Base-by-base conservation (phyloP, 805 yeast genomes). In the Candida railenensis region DNA sequence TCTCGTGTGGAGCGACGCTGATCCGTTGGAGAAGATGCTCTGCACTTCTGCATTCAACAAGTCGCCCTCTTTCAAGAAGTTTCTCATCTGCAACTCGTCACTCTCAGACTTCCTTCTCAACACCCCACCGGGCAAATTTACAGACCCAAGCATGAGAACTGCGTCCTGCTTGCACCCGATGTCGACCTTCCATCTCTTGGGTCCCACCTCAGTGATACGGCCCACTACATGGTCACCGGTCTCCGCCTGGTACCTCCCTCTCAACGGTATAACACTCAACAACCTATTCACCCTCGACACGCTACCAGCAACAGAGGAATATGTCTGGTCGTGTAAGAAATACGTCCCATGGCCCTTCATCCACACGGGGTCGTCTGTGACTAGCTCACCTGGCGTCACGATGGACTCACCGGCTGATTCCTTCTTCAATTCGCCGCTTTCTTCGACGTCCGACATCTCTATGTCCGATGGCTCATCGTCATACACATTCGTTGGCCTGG, bases 331-430 rank as follows among this genome's bases (percentile, higher is more conserved):
- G 30, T 81, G 82, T 34, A 86, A 68, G 53, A 84, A 81, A 63
- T 89, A 94, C 0, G 98, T 94, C 4, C 99, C 99, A 61, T 92
- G 99, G 25, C 99, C 99, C 60, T 96, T 81, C 99, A 94, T 94
- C 97, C 98, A 94, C 2, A 85, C 78, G 4, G 96, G 88, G 59
- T 94, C 98, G 55, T 88, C 94, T 0, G 98, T 94, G n/a, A 94
- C 87, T 43, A 91, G 69, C 62, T 94, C 97, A 8, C 99, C 99
- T 0, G 99, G 99, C 1, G 97, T 89, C 16, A 92, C 96, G 8
- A 94, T 64, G 38, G 61, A 53, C 45, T 52, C 44, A 14, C 37
- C 44, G 36, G 16, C 22, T 18, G 39, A 7, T 16, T 36, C 19
- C 5, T 11, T 20, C 39, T 36, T 20, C 19, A 19, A 16, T 40